Evolutionary conservation across 805 yeast species (phyloP).

Genomic region (Candida ortonii): DNA sequence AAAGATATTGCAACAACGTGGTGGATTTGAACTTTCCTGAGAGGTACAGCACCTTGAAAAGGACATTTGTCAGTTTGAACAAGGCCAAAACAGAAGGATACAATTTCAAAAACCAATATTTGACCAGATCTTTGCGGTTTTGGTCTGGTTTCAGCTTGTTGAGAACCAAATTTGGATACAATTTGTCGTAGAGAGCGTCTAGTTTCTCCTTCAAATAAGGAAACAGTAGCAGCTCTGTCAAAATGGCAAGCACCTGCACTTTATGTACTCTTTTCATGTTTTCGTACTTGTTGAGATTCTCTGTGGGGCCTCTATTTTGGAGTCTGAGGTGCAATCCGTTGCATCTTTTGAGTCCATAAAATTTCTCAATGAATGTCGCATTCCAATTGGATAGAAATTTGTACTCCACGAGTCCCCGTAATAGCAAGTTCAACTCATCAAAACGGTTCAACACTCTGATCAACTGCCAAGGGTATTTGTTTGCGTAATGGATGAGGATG

Average conservation of each 20-base stretch:
- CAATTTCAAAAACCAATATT: slow-evolving; percentile 47
- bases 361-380: slow-evolving; percentile 85
- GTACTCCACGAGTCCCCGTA: slow-evolving; percentile 68
- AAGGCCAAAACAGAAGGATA: slow-evolving; percentile 60
- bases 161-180: slow-evolving; percentile 58
- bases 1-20: slow-evolving; percentile 55
- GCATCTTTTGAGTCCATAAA: slow-evolving; percentile 81
- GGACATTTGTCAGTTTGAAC: slow-evolving; percentile 47
- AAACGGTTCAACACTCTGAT: slow-evolving; percentile 61
- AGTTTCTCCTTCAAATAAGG: slow-evolving; percentile 72
- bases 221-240: slow-evolving; percentile 59
- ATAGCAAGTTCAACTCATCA: slow-evolving; percentile 67
- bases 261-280: slow-evolving; percentile 49
- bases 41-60: slow-evolving; percentile 60
- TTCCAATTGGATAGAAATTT: slow-evolving; percentile 70
- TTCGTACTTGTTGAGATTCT: slow-evolving; percentile 36
- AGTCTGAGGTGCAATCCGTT: slow-evolving; percentile 23
- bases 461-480: slow-evolving; percentile 67
- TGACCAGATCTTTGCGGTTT: slow-evolving; percentile 21
- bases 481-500: slow-evolving; percentile 76
- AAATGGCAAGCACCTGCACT: slow-evolving; percentile 51
- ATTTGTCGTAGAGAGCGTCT: slow-evolving; percentile 58
- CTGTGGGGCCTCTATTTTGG: slow-evolving; percentile 7
- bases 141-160: slow-evolving; percentile 39
- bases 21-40: slow-evolving; percentile 67